A percentile compares a stretch with the other conserved stretches of the same genome.
Conservation (phyloP, 2,329 filamentous ascomycete species). For the Botrytis deweyae region DNA sequence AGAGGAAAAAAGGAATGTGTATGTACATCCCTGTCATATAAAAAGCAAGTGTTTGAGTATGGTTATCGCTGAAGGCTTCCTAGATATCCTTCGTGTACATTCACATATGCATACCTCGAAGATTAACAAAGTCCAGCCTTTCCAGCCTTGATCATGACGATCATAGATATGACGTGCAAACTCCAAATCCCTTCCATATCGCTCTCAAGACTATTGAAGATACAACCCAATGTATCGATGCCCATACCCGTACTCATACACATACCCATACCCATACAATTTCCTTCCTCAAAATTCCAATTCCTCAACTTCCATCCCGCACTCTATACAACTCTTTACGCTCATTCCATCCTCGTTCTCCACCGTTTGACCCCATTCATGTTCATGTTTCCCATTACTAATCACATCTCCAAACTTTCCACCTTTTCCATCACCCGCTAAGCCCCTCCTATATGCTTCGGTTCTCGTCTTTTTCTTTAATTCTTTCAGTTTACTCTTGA, state of each 20-base stretch:
- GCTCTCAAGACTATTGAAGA: background rate
- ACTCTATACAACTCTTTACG: slow-evolving; percentile 75
- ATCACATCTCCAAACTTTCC: slow-evolving; percentile 75
- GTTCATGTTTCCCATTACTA: slow-evolving; percentile 71
- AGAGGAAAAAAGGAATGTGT: background rate
- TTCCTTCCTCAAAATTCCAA: slow-evolving; percentile 42
- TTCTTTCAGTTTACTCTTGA: slow-evolving; percentile 83
- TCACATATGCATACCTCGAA: background rate
- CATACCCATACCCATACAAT: background rate
- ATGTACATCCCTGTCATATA: background rate
- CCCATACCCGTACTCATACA: background rate
- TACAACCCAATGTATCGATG: background rate
- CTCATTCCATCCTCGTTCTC: slow-evolving; percentile 71
- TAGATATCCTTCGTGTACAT: background rate
- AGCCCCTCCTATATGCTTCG: slow-evolving; percentile 78
- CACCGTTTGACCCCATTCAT: slow-evolving; percentile 78
- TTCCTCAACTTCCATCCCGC: slow-evolving; percentile 78
- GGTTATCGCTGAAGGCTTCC: background rate
- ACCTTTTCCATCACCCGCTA: slow-evolving; percentile 50
- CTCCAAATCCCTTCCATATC: background rate
- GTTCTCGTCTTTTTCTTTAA: slow-evolving; percentile 91
- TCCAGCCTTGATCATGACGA: background rate
- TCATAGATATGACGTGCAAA: background rate
- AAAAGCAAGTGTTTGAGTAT: background rate
- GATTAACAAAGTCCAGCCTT: background rate